Evolutionary conservation across 768 basidiomycete species (phyloP).

Genomic region (Hygrocybe coccinea): DNA sequence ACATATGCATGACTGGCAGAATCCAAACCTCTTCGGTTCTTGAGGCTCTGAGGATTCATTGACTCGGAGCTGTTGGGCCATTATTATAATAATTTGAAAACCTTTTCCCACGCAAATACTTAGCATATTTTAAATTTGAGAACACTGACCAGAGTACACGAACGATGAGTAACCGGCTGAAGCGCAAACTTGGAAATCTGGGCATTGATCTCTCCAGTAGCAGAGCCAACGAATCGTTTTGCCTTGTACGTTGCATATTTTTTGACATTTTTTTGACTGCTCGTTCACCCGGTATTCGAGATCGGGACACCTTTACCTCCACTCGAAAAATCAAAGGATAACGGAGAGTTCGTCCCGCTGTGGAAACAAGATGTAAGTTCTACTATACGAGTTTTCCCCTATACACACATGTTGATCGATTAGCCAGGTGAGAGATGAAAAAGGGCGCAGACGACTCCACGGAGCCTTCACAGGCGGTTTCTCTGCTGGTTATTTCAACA

Average conservation of each 20-base stretch:
- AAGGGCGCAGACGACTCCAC: slow-evolving; percentile 88
- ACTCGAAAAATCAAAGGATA: slow-evolving; percentile 89
- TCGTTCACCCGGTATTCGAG: slow-evolving; percentile 33
- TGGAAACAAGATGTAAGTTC: slow-evolving; percentile 91
- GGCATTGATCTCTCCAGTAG: slow-evolving; percentile 67
- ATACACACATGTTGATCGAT: not conserved
- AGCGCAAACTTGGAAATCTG: slow-evolving; percentile 79
- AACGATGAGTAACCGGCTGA: slow-evolving; percentile 52
- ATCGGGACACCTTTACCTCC: slow-evolving; percentile 94
- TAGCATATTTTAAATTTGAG: too few species aligned
- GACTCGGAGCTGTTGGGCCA: too few species aligned
- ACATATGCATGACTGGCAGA: too few species aligned
- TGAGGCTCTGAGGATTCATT: too few species aligned
- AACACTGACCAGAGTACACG: too few species aligned
- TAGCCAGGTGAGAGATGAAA: slow-evolving; percentile 80
- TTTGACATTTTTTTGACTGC: slow-evolving; percentile 5
- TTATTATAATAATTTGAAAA: too few species aligned
- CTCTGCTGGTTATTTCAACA: slow-evolving; percentile 95
- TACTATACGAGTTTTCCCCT: not conserved
- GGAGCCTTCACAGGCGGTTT: slow-evolving; percentile 99
- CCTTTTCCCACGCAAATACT: too few species aligned
- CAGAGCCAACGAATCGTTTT: slow-evolving; percentile 80
- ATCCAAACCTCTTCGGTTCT: too few species aligned
- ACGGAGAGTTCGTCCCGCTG: slow-evolving; percentile 89
- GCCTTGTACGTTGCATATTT: slow-evolving; percentile 48